Percentiles rank a stretch among this genome's conserved stretches.
Evolutionary conservation across 441 rosid species (phyloP).

Genomic region (Eruca vesicaria): DNA sequence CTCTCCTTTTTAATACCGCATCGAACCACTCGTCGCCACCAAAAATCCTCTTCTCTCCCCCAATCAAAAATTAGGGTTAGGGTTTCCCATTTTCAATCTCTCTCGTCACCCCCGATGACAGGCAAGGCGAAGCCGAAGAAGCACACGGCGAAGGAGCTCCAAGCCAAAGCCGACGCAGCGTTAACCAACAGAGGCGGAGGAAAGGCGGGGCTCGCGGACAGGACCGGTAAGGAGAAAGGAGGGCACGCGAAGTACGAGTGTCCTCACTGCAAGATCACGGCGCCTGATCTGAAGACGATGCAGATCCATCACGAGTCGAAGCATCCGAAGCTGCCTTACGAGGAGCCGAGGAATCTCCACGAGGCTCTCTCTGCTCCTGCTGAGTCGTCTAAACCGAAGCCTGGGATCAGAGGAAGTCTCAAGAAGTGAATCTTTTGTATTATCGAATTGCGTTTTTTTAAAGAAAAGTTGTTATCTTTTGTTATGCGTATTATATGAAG

Average conservation of each 20-base stretch:
- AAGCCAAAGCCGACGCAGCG: slow-evolving; percentile 79
- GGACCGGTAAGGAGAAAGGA: slow-evolving; percentile 81
- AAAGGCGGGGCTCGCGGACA: slow-evolving; percentile 73
- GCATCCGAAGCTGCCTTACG: slow-evolving; percentile 84
- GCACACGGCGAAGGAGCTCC: slow-evolving; percentile 99
- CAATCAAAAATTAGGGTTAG: slow-evolving; percentile 31
- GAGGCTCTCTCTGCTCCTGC: slow-evolving; percentile 34
- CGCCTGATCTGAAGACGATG: slow-evolving; percentile 85
- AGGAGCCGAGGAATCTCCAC: slow-evolving; percentile 71
- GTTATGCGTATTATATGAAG: slow-evolving; percentile 3
- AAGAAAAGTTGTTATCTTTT: neutral
- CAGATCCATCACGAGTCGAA: slow-evolving; percentile 94
- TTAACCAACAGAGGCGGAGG: slow-evolving; percentile 94
- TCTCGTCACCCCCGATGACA: slow-evolving; percentile 53
- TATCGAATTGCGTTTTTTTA: neutral
- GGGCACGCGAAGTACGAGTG: slow-evolving; percentile 99
- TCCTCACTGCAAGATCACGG: slow-evolving; percentile 84
- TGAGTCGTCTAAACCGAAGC: slow-evolving; percentile 36
- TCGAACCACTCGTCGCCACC: slow-evolving; percentile 10
- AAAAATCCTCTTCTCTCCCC: slow-evolving; percentile 22
- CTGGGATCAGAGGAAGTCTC: slow-evolving; percentile 40
- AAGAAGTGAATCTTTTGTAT: slow-evolving; percentile 22
- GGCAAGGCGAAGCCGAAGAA: slow-evolving; percentile 99
- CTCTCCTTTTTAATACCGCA: neutral
- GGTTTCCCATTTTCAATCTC: slow-evolving; percentile 1